These are phyloP conservation scores for Neltuma alba DNA, from an alignment of 306 rosid species.

Conservation along the genomic window DNA sequence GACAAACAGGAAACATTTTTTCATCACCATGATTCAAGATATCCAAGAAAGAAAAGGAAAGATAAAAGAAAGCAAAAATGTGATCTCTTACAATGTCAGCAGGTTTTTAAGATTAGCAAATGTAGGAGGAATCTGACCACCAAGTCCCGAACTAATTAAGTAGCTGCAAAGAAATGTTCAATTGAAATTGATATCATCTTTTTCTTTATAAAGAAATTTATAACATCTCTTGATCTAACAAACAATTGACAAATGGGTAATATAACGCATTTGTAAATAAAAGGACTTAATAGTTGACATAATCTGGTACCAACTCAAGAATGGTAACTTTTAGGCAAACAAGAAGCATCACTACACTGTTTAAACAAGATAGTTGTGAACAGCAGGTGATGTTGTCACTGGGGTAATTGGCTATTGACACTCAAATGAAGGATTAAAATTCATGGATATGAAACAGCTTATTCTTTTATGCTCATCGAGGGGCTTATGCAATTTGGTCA, in stretches of 20 bases:
- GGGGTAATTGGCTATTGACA: neutral
- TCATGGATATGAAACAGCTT: neutral
- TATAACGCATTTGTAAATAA: neutral
- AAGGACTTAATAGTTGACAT: neutral
- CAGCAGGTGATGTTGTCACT: neutral
- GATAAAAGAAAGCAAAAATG: neutral
- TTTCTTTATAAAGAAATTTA: neutral
- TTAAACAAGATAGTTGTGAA: neutral
- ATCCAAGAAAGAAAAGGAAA: neutral
- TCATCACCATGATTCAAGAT: neutral
- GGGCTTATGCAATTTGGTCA: neutral
- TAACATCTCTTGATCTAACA: neutral
- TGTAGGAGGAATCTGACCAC: conserved; percentile 80
- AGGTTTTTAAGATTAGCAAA: conserved; percentile 61
- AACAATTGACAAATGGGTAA: neutral
- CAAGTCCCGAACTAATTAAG: conserved; percentile 66
- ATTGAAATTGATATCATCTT: conserved; percentile 24
- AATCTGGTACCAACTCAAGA: conserved; percentile 5
- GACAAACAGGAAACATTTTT: conserved; percentile 19
- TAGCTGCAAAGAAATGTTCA: conserved; percentile 55
- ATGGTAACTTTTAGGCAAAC: neutral
- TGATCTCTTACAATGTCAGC: conserved; percentile 54
- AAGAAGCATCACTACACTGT: neutral
- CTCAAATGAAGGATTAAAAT: neutral
- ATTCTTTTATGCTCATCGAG: neutral